phyloP scores from a whole-genome alignment of 2,329 filamentous ascomycete species.

The Cladosporium sp. region DNA sequence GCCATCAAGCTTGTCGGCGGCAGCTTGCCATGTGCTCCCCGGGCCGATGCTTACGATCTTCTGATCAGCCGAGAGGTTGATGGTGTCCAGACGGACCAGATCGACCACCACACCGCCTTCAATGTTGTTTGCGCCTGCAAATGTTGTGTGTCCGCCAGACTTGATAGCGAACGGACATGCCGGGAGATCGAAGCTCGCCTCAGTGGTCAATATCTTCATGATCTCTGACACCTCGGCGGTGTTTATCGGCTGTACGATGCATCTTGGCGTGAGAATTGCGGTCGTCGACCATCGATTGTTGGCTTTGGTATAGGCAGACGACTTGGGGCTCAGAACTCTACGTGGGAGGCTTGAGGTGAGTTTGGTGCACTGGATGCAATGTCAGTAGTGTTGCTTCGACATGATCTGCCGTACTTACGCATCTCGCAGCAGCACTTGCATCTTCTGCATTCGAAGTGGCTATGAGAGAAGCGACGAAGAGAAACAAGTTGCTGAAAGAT shows the following conservation, averaged over 20 bases:
- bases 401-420: background rate
- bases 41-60: constrained; percentile 47
- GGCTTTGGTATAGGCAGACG: background rate
- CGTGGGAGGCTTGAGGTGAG: background rate
- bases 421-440: background rate
- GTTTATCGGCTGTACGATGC: constrained; percentile 11
- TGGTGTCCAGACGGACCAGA: constrained; percentile 44
- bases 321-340: constrained; percentile 2
- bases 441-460: background rate
- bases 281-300: constrained; percentile 15
- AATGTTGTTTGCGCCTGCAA: constrained; percentile 28
- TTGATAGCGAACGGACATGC: constrained; percentile 34
- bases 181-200: background rate
- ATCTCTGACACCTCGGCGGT: background rate
- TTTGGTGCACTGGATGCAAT: constrained; percentile 1
- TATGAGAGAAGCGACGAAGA: background rate
- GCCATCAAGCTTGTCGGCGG: constrained; percentile 46
- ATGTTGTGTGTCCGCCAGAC: constrained; percentile 32
- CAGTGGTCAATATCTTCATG: constrained; percentile 2
- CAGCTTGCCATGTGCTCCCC: constrained; percentile 49
- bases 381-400: background rate
- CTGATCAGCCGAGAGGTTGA: constrained; percentile 40
- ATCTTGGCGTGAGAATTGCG: constrained; percentile 5
- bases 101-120: constrained; percentile 44
- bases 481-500: background rate